Base-by-base conservation (phyloP, 306 rosid genomes). In the Lablab purpureus region DNA sequence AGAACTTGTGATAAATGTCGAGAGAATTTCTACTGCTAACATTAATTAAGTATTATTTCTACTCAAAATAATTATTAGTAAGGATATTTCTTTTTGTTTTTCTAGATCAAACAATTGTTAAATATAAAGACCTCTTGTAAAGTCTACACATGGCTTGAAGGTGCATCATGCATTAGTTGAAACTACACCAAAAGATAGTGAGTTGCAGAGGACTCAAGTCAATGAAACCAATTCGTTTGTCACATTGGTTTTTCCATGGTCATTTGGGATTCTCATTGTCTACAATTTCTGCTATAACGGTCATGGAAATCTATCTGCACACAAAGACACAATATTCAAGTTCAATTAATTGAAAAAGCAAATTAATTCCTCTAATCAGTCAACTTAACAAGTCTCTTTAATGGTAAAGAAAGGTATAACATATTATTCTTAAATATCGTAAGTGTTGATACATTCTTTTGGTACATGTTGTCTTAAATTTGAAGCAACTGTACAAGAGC, bases 121-220 rank as follows among this genome's bases (percentile, higher is more conserved):
- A 30, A 36, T n/a, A 23, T 45, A 18, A 22, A 10, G 47, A 43
- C 47, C 2, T 28, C n/a, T n/a, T n/a, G n/a, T n/a, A n/a, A 8
- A 10, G 43, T 69, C 25, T 25, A 10, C 7, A 66, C 10, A 64
- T 65, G n/a, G 25, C 73, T 41, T 43, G 55, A 22, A 67, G 73
- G 14, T 1, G 49, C 49, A 43, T 43, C n/a, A n/a, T n/a, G n/a
- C 17, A 43, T 11, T 43, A 12, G 49, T 43, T 43, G 49, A 43
- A 43, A 43, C 1, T 12, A 43, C 28, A 27, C 28, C 28, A 27
- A 27, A 27, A 27, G 28, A 27, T 27, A 27, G 28, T 27, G 3
- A 27, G 1, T 27, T 27, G 14, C 2, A n/a, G 2, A 43, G 2
- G 1, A 45, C 52, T 21, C 21, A 51, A 64, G 37, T 64, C 1